Evolutionary conservation across 2,329 filamentous ascomycete genomes (phyloP), one percentile per base, ranked within the genome.

Genomic region (Boeremia exigua): DNA sequence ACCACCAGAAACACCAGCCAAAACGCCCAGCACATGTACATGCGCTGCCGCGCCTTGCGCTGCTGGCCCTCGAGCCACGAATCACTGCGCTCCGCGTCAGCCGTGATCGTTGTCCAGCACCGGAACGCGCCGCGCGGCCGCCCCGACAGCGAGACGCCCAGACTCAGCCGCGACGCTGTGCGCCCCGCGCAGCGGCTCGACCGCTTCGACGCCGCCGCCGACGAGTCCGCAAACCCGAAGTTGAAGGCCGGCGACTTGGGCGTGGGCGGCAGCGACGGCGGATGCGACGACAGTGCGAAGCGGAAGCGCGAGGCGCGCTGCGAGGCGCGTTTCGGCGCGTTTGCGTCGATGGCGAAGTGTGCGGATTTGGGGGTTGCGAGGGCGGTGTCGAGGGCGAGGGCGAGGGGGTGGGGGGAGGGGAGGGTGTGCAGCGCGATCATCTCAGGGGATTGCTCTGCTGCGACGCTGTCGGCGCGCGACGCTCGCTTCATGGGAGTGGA

Each of bases 21-120:
- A 65, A 81, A 82, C 12, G 62, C 58, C 72, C 75, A 80, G 62
- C 80, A 82, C 47, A 85, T 75, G 47, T 77, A 78, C 19, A 78
- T 78, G 9, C 80, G 76, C 42, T 77, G 78, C 4, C 70, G 65
- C 50, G 75, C 75, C 63, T 86, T 86, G 44, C 70, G 70, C 14
- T 76, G 73, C 71, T 86, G 78, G 6, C 74, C 74, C 32, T 75
- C 76, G 29, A 86, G 81, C 84, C 84, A 86, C 47, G 78, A 44
- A 9, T 49, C 50, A 4, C 50, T 54, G 6, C 14, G 6, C 8
- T 19, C 17, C 25, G 7, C 14, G 44, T 57, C 44, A 57, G 68
- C 65, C 32, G 64, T 59, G 32, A 74, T 69, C 19, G 61, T 63
- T 6, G 72, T 74, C 62, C 69, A 71, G 59, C 71, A 74, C 15